Base-by-base conservation (phyloP, 306 rosid genomes). In the Boehmeria nivea region DNA sequence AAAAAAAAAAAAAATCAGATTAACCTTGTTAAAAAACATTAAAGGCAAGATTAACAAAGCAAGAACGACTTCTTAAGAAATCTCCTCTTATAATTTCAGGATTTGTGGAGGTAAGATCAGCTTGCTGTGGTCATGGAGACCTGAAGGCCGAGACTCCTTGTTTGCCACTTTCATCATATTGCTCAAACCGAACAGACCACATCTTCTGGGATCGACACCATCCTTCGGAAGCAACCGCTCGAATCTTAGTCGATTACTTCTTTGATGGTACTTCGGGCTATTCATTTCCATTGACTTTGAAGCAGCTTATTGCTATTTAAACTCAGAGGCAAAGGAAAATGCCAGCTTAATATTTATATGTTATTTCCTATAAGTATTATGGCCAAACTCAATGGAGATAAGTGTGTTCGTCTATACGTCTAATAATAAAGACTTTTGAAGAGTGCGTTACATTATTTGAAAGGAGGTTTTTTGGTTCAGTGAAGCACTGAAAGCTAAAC, bases 121-220 rank as follows among this genome's bases (percentile, higher is more conserved):
- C 95, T 28, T 86, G 97, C 40, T 90, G 95, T 64, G 95, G 95
- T 20, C 51, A 74, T 17, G 94, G 95, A 36, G 40, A 78, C 15
- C 63, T 83, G 37, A 74, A 69, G 18, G 86, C 86, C 6, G 3
- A 48, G 12, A 6, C 39, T 64, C 76, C 76, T 15, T 84, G 97
- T 38, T 24, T 77, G 12, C 83, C 85, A 27, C 9, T 73, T 51
- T 65, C 91, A 0, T 18, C 1, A 2, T 17, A 66, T 38, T 86
- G 90, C 76, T 33, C 88, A 22, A 81, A 90, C 21, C 81, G 91
- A 70, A 23, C 62, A 6, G 73, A 76, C 43, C 86, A 82, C 57
- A 9, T 90, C 24, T 90, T 90, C 57, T 86, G 95, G 95, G 95
- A 90, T 65, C 43, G 42, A 21, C 72, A n/a, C 49, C 97, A 89